phyloP scores from a whole-genome alignment of 2,329 filamentous ascomycete genomes.

The Chalara sp. region DNA sequence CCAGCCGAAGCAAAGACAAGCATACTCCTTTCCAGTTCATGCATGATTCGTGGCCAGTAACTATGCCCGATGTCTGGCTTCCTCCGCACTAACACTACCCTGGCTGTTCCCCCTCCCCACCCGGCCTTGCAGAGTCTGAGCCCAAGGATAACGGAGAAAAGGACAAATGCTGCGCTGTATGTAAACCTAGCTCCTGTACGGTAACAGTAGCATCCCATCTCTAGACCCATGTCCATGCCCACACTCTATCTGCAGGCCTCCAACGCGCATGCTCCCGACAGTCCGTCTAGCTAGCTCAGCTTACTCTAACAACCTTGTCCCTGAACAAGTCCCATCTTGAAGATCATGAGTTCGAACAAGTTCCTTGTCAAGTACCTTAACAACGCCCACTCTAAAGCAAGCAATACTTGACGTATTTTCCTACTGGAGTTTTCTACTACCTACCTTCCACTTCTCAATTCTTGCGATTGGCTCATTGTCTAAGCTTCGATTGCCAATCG shows the following conservation, averaged over 20 bases:
- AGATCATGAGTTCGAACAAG: conserved; percentile 27
- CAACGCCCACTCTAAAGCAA: not conserved
- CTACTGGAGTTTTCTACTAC: conserved; percentile 20
- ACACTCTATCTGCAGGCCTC: conserved; percentile 21
- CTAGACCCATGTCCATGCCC: conserved; percentile 5
- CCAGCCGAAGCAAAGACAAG: conserved; percentile 7
- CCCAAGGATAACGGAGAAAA: no score
- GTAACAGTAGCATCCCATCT: no score
- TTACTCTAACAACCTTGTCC: not conserved
- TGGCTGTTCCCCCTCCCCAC: conserved; percentile 19
- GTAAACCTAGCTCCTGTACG: no score
- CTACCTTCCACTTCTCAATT: conserved; percentile 18
- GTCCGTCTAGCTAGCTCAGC: conserved; percentile 14
- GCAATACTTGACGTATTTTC: conserved; percentile 24
- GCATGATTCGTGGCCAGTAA: conserved; percentile 28
- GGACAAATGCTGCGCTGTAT: no score
- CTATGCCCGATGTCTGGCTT: conserved; percentile 10
- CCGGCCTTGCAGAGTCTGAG: no score
- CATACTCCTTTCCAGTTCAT: conserved; percentile 26
- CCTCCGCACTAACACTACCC: conserved; percentile 22
- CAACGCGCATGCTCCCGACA: conserved; percentile 27
- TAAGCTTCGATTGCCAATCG: conserved; percentile 36
- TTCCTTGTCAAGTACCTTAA: conserved; percentile 14
- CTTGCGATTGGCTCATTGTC: conserved; percentile 35
- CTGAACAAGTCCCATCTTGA: conserved; percentile 22